Conservation (phyloP, 805 yeast genomes). For the Wickerhamomyces canadensis region DNA sequence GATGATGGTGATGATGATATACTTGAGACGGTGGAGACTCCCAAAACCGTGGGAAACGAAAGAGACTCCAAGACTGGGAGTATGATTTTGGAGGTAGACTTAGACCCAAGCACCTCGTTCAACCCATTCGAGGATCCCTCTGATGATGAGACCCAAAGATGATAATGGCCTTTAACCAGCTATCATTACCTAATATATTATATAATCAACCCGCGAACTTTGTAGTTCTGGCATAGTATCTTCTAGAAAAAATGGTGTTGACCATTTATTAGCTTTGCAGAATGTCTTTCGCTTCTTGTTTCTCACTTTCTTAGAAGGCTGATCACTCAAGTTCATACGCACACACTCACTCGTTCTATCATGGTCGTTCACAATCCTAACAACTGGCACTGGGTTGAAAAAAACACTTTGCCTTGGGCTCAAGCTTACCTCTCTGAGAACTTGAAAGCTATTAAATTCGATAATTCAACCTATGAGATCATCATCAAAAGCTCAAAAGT, state of each 20-base stretch:
- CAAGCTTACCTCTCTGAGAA: conserved; percentile 41
- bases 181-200: too few species aligned
- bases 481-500: conserved; percentile 37
- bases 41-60: too few species aligned
- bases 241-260: too few species aligned
- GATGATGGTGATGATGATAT: conserved; percentile 13
- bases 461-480: conserved; percentile 20
- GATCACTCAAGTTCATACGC: too few species aligned
- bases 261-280: too few species aligned
- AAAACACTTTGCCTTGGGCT: conserved; percentile 63
- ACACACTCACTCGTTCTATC: too few species aligned
- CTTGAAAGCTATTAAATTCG: conserved; percentile 23
- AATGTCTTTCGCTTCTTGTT: too few species aligned
- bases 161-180: too few species aligned
- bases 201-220: too few species aligned
- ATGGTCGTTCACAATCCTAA: conserved; percentile 72
- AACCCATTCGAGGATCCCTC: conserved; percentile 18
- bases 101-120: conserved; percentile 16
- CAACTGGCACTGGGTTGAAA: conserved; percentile 76
- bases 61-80: conserved; percentile 17
- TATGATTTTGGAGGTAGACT: conserved; percentile 22
- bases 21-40: conserved; percentile 13
- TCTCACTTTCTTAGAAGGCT: too few species aligned
- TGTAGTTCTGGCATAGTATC: too few species aligned
- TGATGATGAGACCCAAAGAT: not conserved